A percentile compares a stretch with the other conserved stretches of the same genome.
These are phyloP conservation scores for Neckera pumila DNA, from an alignment of 225 moss, liverwort and hornwort genomes.

Conservation along the genomic window DNA sequence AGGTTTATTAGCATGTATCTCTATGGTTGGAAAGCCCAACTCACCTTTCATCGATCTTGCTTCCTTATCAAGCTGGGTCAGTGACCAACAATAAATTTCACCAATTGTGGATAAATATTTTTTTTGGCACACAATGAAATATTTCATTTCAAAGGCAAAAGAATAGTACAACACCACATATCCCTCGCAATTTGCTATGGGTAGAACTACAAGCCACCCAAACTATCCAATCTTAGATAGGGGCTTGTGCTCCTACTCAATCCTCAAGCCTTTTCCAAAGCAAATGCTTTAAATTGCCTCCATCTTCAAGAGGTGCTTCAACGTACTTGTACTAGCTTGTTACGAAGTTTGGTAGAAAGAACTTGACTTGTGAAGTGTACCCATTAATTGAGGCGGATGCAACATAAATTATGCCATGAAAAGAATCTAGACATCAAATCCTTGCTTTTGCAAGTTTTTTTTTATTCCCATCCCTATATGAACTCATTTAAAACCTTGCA, in stretches of 20 bases:
- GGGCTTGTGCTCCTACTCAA: background rate
- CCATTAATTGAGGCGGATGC: background rate
- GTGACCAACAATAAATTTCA: background rate
- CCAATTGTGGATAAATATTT: background rate
- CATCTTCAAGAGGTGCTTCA: background rate
- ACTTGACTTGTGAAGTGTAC: background rate
- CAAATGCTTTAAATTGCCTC: background rate
- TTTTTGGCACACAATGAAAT: background rate
- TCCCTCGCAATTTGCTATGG: accelerated
- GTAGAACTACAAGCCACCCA: accelerated
- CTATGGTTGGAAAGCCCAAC: background rate
- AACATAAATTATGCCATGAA: background rate
- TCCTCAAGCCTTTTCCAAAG: accelerated
- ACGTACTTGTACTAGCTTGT: background rate
- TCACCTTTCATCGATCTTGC: background rate
- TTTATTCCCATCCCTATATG: background rate
- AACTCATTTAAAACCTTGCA: background rate
- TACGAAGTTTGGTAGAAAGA: background rate
- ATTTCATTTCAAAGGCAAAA: background rate
- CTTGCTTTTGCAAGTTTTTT: background rate
- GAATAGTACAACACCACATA: background rate
- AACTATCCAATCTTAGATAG: background rate
- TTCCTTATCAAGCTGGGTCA: background rate
- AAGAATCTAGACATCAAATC: background rate
- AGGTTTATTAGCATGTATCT: background rate